These are phyloP conservation scores for Metschnikowia baotianmanensis DNA, from an alignment of 805 yeast genomes.

Conservation along the genomic window DNA sequence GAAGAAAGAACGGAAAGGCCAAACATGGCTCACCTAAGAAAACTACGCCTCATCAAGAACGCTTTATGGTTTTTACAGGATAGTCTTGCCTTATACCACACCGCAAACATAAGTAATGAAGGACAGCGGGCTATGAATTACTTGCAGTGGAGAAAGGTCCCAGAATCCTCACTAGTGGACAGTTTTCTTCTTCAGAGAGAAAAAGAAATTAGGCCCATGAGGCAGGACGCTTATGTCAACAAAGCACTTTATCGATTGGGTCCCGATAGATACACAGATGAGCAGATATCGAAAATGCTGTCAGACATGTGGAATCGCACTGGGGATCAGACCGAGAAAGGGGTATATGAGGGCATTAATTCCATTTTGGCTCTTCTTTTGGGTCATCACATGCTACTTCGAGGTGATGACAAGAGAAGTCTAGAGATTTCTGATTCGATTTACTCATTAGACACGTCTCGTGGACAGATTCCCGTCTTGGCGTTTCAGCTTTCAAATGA, in stretches of 20 bases:
- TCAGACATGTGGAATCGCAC: slow-evolving; percentile 1
- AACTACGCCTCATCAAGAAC: neutral
- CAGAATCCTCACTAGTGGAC: neutral
- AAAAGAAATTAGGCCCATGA: neutral
- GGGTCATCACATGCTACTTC: slow-evolving; percentile 6
- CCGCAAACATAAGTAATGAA: neutral
- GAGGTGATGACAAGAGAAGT: neutral
- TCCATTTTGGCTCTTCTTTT: slow-evolving; percentile 2
- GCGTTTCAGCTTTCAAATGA: neutral
- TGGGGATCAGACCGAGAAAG: neutral
- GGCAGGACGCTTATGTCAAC: neutral
- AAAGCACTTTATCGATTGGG: neutral
- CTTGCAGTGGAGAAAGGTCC: neutral
- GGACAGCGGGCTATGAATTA: neutral
- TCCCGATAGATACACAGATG: neutral
- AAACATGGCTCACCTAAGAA: neutral
- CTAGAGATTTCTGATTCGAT: slow-evolving; percentile 3
- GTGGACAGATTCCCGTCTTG: slow-evolving; percentile 3
- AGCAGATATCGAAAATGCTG: slow-evolving; percentile 1
- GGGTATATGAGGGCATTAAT: slow-evolving; percentile 1
- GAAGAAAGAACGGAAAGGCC: neutral
- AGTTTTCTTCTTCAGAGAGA: neutral
- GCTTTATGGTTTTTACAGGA: slow-evolving; percentile 2
- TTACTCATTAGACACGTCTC: neutral
- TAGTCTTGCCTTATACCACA: neutral